phyloP scores from a whole-genome alignment of 2,329 filamentous ascomycete genomes.

The Hypomyces perniciosus region DNA sequence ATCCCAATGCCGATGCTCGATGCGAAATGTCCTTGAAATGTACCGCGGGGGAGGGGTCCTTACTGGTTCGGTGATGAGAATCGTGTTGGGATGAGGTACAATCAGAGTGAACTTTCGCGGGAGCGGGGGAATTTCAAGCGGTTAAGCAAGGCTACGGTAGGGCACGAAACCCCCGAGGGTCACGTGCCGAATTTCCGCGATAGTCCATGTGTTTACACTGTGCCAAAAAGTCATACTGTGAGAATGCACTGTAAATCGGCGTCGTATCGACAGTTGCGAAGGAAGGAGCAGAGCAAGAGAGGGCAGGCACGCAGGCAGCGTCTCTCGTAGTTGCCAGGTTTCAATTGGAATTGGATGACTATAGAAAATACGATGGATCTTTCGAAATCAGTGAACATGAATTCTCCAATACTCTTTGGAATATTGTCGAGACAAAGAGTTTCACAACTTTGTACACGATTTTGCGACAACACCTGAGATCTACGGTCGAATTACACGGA shows the following conservation, averaged over 20 bases:
- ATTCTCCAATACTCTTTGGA: too few relatives aligned
- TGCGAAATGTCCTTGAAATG: constrained; percentile 1
- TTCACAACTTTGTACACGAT: too few relatives aligned
- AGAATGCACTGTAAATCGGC: neutral
- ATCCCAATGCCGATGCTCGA: constrained; percentile 1
- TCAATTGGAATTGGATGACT: too few relatives aligned
- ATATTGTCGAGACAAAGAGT: too few relatives aligned
- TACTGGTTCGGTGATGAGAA: constrained; percentile 42
- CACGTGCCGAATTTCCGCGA: constrained; percentile 25
- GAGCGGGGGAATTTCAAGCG: constrained; percentile 25
- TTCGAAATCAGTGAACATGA: too few relatives aligned
- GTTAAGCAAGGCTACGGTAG: constrained; percentile 29
- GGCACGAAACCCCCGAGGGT: constrained; percentile 30
- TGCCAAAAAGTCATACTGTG: neutral
- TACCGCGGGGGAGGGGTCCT: constrained; percentile 15
- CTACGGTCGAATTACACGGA: too few relatives aligned
- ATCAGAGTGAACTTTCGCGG: constrained; percentile 17
- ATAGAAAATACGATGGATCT: too few relatives aligned
- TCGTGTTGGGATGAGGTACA: constrained; percentile 39
- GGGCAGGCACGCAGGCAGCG: too few relatives aligned
- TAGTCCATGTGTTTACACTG: neutral
- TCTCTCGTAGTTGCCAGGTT: too few relatives aligned
- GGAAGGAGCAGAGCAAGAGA: too few relatives aligned
- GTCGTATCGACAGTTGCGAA: too few relatives aligned
- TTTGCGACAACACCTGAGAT: too few relatives aligned